Evolutionary conservation across 1,284 basidiomycete genomes (phyloP).

Genomic region (Leccinum pachyderme): DNA sequence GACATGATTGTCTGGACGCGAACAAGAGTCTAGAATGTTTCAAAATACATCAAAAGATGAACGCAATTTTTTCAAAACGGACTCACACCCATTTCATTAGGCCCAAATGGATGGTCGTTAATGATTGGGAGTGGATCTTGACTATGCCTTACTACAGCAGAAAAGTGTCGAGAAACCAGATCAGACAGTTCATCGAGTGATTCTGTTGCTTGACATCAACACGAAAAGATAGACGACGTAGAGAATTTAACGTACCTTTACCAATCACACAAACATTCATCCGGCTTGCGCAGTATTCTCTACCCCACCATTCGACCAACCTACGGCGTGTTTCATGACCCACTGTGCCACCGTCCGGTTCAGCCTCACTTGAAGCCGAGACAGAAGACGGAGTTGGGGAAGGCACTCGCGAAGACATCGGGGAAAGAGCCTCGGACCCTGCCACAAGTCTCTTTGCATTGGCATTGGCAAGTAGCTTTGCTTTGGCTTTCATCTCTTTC

Average conservation of each 20-base stretch:
- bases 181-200: constrained; percentile 77
- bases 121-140: constrained; percentile 68
- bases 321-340: constrained; percentile 89
- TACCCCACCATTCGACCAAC: constrained; percentile 93
- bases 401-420: constrained; percentile 51
- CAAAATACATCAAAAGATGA: neutral
- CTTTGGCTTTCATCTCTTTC: constrained; percentile 50
- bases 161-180: constrained; percentile 74
- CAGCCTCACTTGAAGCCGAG: constrained; percentile 54
- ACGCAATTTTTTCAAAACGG: neutral
- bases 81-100: constrained; percentile 74
- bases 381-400: constrained; percentile 62
- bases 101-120: constrained; percentile 74
- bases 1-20: constrained; percentile 91
- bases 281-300: constrained; percentile 90
- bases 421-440: constrained; percentile 42
- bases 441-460: constrained; percentile 6
- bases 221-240: neutral
- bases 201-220: constrained; percentile 46
- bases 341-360: constrained; percentile 70
- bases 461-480: constrained; percentile 33
- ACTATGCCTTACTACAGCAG: constrained; percentile 71
- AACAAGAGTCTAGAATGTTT: constrained; percentile 64
- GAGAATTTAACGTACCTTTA: constrained; percentile 55
- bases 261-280: constrained; percentile 94